These are phyloP conservation scores for Penicillium soppii DNA, from an alignment of 495 filamentous ascomycete genomes.

Conservation along the genomic window DNA sequence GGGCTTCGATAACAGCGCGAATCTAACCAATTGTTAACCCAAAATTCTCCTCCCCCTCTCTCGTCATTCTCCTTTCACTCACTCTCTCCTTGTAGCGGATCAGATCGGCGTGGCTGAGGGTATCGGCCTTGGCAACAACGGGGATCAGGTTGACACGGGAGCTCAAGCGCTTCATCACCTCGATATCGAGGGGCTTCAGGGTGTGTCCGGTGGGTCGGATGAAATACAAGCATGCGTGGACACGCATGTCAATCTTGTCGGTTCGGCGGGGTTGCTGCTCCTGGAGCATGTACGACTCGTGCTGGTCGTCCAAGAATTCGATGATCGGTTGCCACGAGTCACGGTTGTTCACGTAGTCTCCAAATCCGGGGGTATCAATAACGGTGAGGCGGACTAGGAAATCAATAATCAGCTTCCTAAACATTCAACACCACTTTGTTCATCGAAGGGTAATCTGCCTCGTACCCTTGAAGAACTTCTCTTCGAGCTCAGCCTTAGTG, in stretches of 20 bases:
- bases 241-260: constrained; percentile 98
- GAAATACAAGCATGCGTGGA: constrained; percentile 98
- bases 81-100: constrained; percentile 92
- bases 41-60: neutral
- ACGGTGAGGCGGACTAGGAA: constrained; percentile 88
- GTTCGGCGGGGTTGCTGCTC: constrained; percentile 97
- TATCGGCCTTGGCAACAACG: constrained; percentile 97
- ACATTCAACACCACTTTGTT: neutral
- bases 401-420: constrained; percentile 13
- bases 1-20: constrained; percentile 90
- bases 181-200: constrained; percentile 96
- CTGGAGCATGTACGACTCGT: constrained; percentile 99
- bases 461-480: constrained; percentile 99
- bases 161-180: constrained; percentile 99
- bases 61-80: constrained; percentile 23
- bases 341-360: constrained; percentile 99
- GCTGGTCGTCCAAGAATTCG: constrained; percentile 99
- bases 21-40: constrained; percentile 55
- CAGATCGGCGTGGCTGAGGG: constrained; percentile 87
- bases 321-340: constrained; percentile 99
- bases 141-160: constrained; percentile 97
- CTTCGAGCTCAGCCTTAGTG: constrained; percentile 98
- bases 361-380: constrained; percentile 97
- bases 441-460: neutral
- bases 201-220: constrained; percentile 98